These are phyloP conservation scores for Clavaria fumosa DNA, from an alignment of 768 basidiomycete genomes.

Conservation along the genomic window DNA sequence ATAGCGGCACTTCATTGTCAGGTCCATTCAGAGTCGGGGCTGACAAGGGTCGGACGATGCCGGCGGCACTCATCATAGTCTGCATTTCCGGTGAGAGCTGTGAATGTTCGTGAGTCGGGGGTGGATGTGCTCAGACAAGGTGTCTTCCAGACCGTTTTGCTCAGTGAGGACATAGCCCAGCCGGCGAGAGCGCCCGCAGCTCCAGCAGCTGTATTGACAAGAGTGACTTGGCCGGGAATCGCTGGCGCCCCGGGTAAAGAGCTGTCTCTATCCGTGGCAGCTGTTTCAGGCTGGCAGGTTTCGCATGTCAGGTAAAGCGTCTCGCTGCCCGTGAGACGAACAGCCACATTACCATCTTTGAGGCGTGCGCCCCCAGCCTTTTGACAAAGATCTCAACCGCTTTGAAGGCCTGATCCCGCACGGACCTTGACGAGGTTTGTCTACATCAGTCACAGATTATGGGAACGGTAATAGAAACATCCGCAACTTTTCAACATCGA, in stretches of 20 bases:
- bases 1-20: slow-evolving; percentile 13
- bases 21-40: not conserved
- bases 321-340: slow-evolving; percentile 9
- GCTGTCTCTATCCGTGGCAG: slow-evolving; percentile 15
- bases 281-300: slow-evolving; percentile 25
- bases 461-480: not conserved
- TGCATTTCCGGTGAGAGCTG: too few species aligned
- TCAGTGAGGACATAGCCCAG: slow-evolving; percentile 88
- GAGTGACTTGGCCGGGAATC: slow-evolving; percentile 26
- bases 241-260: slow-evolving; percentile 17
- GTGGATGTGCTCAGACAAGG: too few species aligned
- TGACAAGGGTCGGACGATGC: not conserved
- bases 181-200: slow-evolving; percentile 87
- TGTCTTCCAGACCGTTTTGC: slow-evolving; percentile 69
- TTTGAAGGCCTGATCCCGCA: slow-evolving; percentile 93
- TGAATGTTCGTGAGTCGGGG: too few species aligned
- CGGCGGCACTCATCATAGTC: slow-evolving; percentile 34
- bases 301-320: too few species aligned
- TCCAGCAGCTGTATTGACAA: slow-evolving; percentile 79
- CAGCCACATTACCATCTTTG: slow-evolving; percentile 86
- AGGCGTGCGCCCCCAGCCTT: slow-evolving; percentile 63
- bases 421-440: too few species aligned
- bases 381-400: slow-evolving; percentile 80
- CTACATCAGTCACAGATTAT: not conserved
- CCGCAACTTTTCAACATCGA: slow-evolving; percentile 87